Conservation (phyloP, 1,284 basidiomycete species). For the Inonotus hispidus region DNA sequence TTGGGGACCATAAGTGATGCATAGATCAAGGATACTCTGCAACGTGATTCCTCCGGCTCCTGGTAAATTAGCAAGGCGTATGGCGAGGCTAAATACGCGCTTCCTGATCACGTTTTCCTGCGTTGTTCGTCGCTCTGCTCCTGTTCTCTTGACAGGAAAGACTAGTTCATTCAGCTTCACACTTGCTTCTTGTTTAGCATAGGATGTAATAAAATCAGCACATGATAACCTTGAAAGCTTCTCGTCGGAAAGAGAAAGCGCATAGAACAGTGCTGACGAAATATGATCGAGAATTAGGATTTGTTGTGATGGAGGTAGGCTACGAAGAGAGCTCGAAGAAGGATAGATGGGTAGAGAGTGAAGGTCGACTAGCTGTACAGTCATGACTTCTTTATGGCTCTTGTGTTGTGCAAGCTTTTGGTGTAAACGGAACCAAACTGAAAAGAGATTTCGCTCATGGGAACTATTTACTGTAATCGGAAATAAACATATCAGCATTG, state of each 20-base stretch:
- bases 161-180: constrained; percentile 48
- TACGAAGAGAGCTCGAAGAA: constrained; percentile 41
- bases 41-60: constrained; percentile 38
- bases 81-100: constrained; percentile 49
- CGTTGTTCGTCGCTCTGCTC: constrained; percentile 23
- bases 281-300: constrained; percentile 44
- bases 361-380: constrained; percentile 11
- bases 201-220: constrained; percentile 49
- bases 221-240: constrained; percentile 42
- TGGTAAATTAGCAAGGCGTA: constrained; percentile 38
- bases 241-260: constrained; percentile 40
- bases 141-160: constrained; percentile 37
- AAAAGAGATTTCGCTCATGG: no score
- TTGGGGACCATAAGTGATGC: constrained; percentile 46
- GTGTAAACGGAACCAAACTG: no score
- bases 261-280: constrained; percentile 38
- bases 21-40: constrained; percentile 54
- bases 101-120: constrained; percentile 45
- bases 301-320: constrained; percentile 49
- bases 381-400: neutral
- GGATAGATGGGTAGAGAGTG: constrained; percentile 45
- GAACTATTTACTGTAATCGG: no score
- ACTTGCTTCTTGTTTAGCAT: constrained; percentile 49
- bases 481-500: no score
- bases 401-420: no score